These are phyloP conservation scores for Citrullus colocynthis DNA, from an alignment of 306 rosid genomes.

Conservation along the genomic window DNA sequence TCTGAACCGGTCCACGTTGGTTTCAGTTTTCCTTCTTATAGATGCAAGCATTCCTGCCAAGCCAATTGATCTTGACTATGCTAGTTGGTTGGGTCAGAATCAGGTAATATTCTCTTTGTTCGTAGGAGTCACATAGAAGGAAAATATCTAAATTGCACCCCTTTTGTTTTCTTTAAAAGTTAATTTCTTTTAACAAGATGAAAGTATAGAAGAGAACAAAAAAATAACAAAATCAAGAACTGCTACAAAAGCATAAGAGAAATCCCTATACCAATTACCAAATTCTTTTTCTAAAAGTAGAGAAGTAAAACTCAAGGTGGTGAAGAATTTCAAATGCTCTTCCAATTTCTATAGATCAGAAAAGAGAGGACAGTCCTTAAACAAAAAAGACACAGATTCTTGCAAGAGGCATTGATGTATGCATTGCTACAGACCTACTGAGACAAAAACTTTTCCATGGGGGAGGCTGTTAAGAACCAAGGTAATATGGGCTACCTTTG, in stretches of 20 bases:
- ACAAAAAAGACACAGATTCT: not conserved
- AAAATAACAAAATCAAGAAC: not conserved
- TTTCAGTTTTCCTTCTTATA: conserved; percentile 90
- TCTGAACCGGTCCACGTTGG: conserved; percentile 63
- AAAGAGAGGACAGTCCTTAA: not conserved
- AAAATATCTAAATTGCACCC: not conserved
- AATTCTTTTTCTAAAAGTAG: not conserved
- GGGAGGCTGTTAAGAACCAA: too few species aligned
- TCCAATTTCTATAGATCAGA: not conserved
- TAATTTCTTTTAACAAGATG: not conserved
- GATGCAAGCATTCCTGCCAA: conserved; percentile 98
- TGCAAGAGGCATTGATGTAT: not conserved
- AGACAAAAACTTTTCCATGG: not conserved
- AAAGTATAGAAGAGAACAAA: not conserved
- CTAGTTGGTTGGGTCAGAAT: conserved; percentile 93
- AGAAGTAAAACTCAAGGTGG: not conserved
- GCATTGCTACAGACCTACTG: not conserved
- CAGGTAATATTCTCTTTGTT: conserved; percentile 38
- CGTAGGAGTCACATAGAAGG: not conserved
- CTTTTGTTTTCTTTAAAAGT: not conserved
- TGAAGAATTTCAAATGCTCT: not conserved
- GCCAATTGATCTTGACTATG: conserved; percentile 78
- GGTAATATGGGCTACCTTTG: too few species aligned
- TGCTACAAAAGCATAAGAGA: not conserved
- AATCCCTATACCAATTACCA: not conserved